Evolutionary conservation across 371 early-diverging fungal genomes (phyloP).

Genomic region (Mortierella sp.): DNA sequence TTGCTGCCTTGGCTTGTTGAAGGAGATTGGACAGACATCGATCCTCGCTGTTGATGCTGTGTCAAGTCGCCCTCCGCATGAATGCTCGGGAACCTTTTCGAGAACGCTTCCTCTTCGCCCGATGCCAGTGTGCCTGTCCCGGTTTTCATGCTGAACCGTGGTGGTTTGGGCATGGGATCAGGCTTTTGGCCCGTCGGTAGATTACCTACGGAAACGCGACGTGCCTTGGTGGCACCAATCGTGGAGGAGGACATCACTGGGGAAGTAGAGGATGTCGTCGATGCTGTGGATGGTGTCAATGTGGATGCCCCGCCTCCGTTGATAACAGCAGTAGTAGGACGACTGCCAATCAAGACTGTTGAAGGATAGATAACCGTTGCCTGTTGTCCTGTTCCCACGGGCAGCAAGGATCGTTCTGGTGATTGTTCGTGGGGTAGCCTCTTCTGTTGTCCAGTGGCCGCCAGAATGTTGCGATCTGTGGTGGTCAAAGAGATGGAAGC

Average conservation of each 20-base stretch:
- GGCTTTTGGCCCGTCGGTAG: constrained; percentile 41
- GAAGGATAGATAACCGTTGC: constrained; percentile 2
- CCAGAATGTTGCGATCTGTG: not conserved
- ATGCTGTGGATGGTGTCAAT: no score
- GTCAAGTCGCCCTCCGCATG: constrained; percentile 34
- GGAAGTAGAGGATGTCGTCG: constrained; percentile 9
- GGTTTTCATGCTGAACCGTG: constrained; percentile 52
- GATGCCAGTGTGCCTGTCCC: constrained; percentile 31
- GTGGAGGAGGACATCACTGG: not conserved
- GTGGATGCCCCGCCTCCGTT: not conserved
- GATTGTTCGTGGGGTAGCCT: not conserved
- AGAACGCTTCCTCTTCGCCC: constrained; percentile 50
- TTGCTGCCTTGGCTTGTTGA: not conserved
- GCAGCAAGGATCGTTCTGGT: constrained; percentile 11
- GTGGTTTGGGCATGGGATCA: constrained; percentile 44
- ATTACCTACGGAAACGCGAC: constrained; percentile 22
- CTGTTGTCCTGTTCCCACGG: not conserved
- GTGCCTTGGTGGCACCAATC: constrained; percentile 8
- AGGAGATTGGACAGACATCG: not conserved
- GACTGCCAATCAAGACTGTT: not conserved
- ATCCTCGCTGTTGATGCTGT: not conserved
- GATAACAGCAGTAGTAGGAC: not conserved
- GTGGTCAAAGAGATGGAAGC: constrained; percentile 15
- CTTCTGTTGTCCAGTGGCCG: not conserved
- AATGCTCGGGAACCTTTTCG: constrained; percentile 35